These are phyloP conservation scores for Homolaphlyctis polyrhiza DNA, from an alignment of 371 early-diverging fungal species.

Conservation along the genomic window DNA sequence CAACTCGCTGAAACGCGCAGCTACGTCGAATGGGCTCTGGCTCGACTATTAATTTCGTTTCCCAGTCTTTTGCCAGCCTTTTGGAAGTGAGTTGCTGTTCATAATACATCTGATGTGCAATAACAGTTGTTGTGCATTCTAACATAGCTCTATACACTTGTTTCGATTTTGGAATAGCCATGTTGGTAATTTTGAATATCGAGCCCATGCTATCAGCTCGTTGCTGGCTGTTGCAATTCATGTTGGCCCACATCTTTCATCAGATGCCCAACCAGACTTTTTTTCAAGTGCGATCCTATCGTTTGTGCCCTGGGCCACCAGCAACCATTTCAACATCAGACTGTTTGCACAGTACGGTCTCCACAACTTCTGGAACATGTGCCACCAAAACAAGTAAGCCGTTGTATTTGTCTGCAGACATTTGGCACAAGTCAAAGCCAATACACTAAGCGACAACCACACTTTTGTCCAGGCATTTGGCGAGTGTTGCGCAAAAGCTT, in stretches of 20 bases:
- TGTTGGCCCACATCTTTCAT: slow-evolving; percentile 13
- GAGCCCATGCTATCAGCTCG: slow-evolving; percentile 43
- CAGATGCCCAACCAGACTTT: slow-evolving; percentile 2
- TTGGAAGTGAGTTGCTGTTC: slow-evolving; percentile 15
- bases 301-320: slow-evolving; percentile 28
- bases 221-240: slow-evolving; percentile 34
- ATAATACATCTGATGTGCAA: neutral
- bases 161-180: neutral
- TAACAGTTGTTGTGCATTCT: neutral
- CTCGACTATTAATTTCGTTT: slow-evolving; percentile 20
- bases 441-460: too few relatives aligned
- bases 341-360: slow-evolving; percentile 28
- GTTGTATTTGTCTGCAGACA: too few relatives aligned
- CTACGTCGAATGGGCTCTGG: slow-evolving; percentile 42
- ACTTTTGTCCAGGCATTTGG: neutral
- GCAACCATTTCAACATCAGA: slow-evolving; percentile 34
- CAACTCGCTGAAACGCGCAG: slow-evolving; percentile 42
- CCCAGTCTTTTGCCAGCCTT: slow-evolving; percentile 4
- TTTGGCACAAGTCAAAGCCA: too few relatives aligned
- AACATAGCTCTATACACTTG: neutral
- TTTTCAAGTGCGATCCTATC: slow-evolving; percentile 2
- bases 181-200: slow-evolving; percentile 24
- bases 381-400: slow-evolving; percentile 3
- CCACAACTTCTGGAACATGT: slow-evolving; percentile 6
- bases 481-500: neutral